Evolutionary conservation across 768 basidiomycete genomes (phyloP), one percentile per base, ranked within the genome.

Genomic region (Lactarius quietus): DNA sequence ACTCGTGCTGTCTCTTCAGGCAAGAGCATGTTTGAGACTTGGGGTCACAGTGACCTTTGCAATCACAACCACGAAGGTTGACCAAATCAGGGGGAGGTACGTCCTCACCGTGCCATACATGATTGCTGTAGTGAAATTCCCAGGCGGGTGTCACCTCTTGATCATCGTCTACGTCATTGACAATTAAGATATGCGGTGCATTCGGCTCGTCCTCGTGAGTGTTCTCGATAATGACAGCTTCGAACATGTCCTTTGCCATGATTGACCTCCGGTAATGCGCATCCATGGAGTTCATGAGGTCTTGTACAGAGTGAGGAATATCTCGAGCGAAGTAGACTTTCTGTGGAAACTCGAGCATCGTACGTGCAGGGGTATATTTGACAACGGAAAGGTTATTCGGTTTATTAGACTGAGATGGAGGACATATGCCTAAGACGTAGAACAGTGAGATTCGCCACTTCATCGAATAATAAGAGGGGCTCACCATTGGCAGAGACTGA

Each of bases 111-210:
- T 87, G 86, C 82, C 90, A 89, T 80, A 94, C 85, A 59, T 84
- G 76, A 73, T 96, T 95, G 14, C 90, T 86, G 73, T 96, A 96
- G 66, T 87, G 80, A 70, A 95, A 97, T 70, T 96, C 93, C 84
- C 90, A 93, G 29, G 83, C 83, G 0, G 94, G 93, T 26, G 87
- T 83, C 12, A 84, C 79, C 66, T 89, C 88, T 56, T 53, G 38
- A 26, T 62, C 68, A 10, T 79, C 73, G 66, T 92, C 91, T 28
- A 92, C 77, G 0, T 82, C 74, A 70, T 95, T 93, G 58, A 84
- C 73, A 29, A 96, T 81, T 18, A 76, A 75, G 70, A 96, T 90
- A 6, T 76, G 76, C 0, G 90, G 92, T 2, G 90, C 87, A 53
- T 83, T 72, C 0, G 84, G 87, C 66, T 94, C 92, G 69, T 89